Conservation (phyloP, 257 asterid species). For the Solanum peruvianum region DNA sequence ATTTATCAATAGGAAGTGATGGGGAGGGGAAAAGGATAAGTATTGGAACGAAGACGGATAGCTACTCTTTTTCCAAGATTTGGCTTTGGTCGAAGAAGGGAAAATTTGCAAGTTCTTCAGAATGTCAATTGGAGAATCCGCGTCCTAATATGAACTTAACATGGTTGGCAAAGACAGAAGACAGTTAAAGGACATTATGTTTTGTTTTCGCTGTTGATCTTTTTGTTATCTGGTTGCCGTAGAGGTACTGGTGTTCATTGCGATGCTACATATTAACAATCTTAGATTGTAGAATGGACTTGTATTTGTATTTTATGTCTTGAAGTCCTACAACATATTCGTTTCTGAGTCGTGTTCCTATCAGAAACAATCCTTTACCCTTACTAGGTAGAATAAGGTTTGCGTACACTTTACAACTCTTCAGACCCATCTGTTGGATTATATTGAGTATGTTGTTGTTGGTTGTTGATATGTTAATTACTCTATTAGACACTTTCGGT, state of each 20-base stretch:
- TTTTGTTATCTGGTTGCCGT: slow-evolving; percentile 1
- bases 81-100: slow-evolving; percentile 94
- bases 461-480: background rate
- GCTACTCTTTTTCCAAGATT: slow-evolving; percentile 93
- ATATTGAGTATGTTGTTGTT: background rate
- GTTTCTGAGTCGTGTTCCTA: background rate
- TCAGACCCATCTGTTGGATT: background rate
- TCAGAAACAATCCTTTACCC: background rate
- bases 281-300: background rate
- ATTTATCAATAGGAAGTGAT: slow-evolving; percentile 12
- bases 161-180: slow-evolving; percentile 32
- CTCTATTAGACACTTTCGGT: background rate
- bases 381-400: background rate
- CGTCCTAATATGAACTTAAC: slow-evolving; percentile 23
- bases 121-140: slow-evolving; percentile 11
- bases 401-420: too few relatives aligned
- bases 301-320: background rate
- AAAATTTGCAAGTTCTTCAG: slow-evolving; percentile 50
- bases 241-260: slow-evolving; percentile 2
- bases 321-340: background rate
- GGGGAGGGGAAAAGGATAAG: slow-evolving; percentile 64
- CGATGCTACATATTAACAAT: slow-evolving; percentile 11
- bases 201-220: slow-evolving; percentile 1
- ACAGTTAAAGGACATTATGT: slow-evolving; percentile 15
- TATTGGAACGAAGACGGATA: slow-evolving; percentile 78